A percentile compares a stretch with the other conserved stretches of the same genome.
phyloP scores from a whole-genome alignment of 2,329 filamentous ascomycete genomes.

The Fusarium sp. region DNA sequence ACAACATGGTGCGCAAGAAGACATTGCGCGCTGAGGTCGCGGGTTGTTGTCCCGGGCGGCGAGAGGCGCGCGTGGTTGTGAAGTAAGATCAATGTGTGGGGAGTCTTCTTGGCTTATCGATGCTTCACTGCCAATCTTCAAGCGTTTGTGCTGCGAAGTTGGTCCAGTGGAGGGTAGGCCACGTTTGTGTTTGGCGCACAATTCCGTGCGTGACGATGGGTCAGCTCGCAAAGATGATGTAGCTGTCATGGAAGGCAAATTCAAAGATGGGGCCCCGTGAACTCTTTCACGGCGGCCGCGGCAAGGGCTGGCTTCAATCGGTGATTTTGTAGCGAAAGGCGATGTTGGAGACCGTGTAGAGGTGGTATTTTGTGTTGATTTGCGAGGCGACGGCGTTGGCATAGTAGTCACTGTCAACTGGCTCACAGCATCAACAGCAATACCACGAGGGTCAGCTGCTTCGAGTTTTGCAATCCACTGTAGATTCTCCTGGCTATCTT shows the following conservation, averaged over 20 bases:
- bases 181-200: background rate
- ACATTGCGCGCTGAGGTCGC: slow-evolving; percentile 19
- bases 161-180: background rate
- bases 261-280: background rate
- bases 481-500: slow-evolving; percentile 68
- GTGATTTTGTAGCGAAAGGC: slow-evolving; percentile 3
- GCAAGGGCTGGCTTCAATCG: background rate
- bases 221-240: slow-evolving; percentile 12
- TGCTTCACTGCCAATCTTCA: background rate
- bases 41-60: slow-evolving; percentile 39
- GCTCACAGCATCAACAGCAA: slow-evolving; percentile 54
- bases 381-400: slow-evolving; percentile 47
- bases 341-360: slow-evolving; percentile 28
- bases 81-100: background rate
- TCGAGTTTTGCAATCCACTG: slow-evolving; percentile 71
- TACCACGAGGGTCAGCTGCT: slow-evolving; percentile 57
- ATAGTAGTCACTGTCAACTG: slow-evolving; percentile 55
- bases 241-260: slow-evolving; percentile 1
- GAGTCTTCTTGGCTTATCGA: background rate
- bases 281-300: background rate
- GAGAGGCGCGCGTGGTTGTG: slow-evolving; percentile 33
- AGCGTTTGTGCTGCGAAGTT: slow-evolving; percentile 32
- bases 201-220: background rate
- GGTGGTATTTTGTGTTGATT: slow-evolving; percentile 39
- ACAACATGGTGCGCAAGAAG: background rate